Percentiles rank a stretch among this genome's conserved stretches.
These are phyloP conservation scores for Cladosporium sphaerospermum DNA, from an alignment of 2,329 filamentous ascomycete species.

Conservation along the genomic window DNA sequence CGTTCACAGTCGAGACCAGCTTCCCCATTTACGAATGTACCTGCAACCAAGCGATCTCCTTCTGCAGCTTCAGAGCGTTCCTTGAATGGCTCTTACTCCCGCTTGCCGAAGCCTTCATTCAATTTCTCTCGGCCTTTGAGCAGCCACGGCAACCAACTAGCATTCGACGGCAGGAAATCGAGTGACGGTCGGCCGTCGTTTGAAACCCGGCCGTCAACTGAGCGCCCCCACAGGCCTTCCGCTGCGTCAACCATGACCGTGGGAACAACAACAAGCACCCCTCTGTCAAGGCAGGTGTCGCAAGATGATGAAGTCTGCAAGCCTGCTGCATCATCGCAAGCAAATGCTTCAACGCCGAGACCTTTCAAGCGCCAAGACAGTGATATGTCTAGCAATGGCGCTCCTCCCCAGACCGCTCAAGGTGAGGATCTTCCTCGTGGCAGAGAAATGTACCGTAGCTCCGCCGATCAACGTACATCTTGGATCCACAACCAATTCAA, in stretches of 20 bases:
- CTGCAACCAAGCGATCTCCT: conserved; percentile 66
- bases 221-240: conserved; percentile 16
- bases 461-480: conserved; percentile 51
- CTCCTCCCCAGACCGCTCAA: neutral
- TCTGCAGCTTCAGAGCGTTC: conserved; percentile 81
- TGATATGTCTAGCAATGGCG: conserved; percentile 1
- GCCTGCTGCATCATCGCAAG: neutral
- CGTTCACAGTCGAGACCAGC: conserved; percentile 52
- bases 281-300: conserved; percentile 35
- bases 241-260: conserved; percentile 21
- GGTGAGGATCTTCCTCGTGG: conserved; percentile 61
- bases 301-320: conserved; percentile 23
- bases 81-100: conserved; percentile 42
- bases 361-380: conserved; percentile 11
- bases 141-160: conserved; percentile 45
- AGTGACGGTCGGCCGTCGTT: conserved; percentile 19
- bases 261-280: conserved; percentile 17
- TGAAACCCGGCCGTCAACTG: conserved; percentile 18
- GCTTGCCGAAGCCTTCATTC: conserved; percentile 67
- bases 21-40: conserved; percentile 54
- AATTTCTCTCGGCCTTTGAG: conserved; percentile 94
- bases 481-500: conserved; percentile 46
- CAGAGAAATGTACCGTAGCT: conserved; percentile 66
- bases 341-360: conserved; percentile 13
- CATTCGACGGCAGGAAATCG: conserved; percentile 29